phyloP scores from a whole-genome alignment of 768 basidiomycete species.

The Kwoniella sp. region DNA sequence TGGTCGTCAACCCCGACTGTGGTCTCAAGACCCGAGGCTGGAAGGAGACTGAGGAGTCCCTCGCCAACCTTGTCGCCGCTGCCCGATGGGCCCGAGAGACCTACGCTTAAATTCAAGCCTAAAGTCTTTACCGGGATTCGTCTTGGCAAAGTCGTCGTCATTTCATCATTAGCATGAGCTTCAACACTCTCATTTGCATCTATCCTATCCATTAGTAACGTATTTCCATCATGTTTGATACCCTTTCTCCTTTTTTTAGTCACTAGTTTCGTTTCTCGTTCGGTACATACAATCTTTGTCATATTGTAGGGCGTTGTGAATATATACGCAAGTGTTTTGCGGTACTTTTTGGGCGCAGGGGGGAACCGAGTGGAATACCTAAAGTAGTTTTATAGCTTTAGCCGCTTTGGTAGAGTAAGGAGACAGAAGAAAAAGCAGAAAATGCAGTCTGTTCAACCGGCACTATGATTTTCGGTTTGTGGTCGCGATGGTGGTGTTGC shows the following conservation, averaged over 20 bases:
- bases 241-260: slow-evolving; percentile 14
- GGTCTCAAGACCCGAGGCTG: slow-evolving; percentile 98
- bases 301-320: slow-evolving; percentile 1
- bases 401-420: neutral
- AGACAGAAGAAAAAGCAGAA: slow-evolving; percentile 30
- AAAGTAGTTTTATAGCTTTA: neutral
- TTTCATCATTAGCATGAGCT: slow-evolving; percentile 27
- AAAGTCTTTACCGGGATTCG: slow-evolving; percentile 11
- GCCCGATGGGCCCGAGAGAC: slow-evolving; percentile 89
- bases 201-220: neutral
- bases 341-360: slow-evolving; percentile 9
- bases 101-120: slow-evolving; percentile 64
- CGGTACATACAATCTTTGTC: neutral
- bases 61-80: slow-evolving; percentile 81
- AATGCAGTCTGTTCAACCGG: slow-evolving; percentile 55
- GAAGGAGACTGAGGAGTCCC: slow-evolving; percentile 93
- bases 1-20: slow-evolving; percentile 96
- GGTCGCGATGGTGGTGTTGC: neutral
- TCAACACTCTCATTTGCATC: slow-evolving; percentile 37
- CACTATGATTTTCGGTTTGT: slow-evolving; percentile 14
- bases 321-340: neutral
- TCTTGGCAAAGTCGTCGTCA: neutral
- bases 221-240: slow-evolving; percentile 36
- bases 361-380: neutral
- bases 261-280: slow-evolving; percentile 11